Base-by-base conservation (phyloP, 305 asterid genomes). In the Plantago rigida region DNA sequence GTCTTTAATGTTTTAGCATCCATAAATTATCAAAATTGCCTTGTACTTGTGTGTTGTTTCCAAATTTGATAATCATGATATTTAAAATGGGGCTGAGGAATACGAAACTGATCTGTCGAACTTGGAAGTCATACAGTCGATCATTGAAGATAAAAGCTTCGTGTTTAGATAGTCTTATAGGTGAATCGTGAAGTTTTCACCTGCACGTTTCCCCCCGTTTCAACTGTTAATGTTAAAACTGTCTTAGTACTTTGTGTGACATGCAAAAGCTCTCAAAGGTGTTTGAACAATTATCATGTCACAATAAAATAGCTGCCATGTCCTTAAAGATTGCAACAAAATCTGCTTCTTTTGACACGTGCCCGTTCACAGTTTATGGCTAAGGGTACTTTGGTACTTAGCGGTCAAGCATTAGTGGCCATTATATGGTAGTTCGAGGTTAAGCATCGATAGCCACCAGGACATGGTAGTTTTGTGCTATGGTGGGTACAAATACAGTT, bases 381-480 rank as follows among this genome's bases (percentile, higher is more conserved):
- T 9, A 42, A 45, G 34, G 39, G 15, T 17, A 46, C 47, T 53
- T 29, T 56, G 55, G 28, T 56, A 50, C 47, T n/a, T 50, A 46
- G 46, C 65, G 15, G 54, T 52, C 5, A 52, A 22, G 39, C 26
- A 22, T 22, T 10, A 22, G 58, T 52, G 58, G 28, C 13, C 5
- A 0, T 53, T 28, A 53, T 15, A 34, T 53, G 8, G 59, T 53
- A 59, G 46, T 67, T 44, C 22, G 55, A 47, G 34, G 11, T 64
- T 68, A 71, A 7, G 57, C 77, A 56, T 64, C 47, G 62, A 41
- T 65, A 29, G 47, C 69, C 61, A 61, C 53, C 61, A 31, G 56
- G 13, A 9, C 17, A 26, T 41, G 56, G 63, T 15, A 53, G 70
- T 36, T 58, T 62, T 45, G 1, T 41, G 63, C 41, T 56, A 0